A percentile compares a stretch with the other conserved stretches of the same genome.
Conservation (phyloP, 2,329 filamentous ascomycete species). For the Colletotrichum filicis region DNA sequence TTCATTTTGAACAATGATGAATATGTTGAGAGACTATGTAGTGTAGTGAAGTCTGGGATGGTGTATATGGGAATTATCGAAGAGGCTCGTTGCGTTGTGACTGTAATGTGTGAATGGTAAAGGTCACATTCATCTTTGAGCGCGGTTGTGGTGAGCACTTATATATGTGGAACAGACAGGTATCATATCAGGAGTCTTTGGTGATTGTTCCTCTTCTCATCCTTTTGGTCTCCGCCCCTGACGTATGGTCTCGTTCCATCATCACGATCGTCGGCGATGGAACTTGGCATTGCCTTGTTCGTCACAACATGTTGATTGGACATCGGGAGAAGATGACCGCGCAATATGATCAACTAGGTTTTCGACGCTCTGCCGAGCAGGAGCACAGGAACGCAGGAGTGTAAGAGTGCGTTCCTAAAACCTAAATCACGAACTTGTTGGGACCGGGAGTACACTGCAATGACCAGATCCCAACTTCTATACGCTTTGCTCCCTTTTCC, state of each 20-base stretch:
- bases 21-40: no score
- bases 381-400: slow-evolving; percentile 4
- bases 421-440: not conserved
- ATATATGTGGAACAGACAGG: not conserved
- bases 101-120: not conserved
- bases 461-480: not conserved
- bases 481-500: not conserved
- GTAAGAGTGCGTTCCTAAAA: not conserved
- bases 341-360: slow-evolving; percentile 17
- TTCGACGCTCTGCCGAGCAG: not conserved
- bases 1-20: slow-evolving; percentile 8
- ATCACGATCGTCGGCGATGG: not conserved
- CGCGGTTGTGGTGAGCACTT: not conserved
- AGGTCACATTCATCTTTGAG: not conserved
- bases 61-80: not conserved
- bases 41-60: not conserved
- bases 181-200: not conserved
- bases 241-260: not conserved
- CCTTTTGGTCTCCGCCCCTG: not conserved
- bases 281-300: not conserved
- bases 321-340: not conserved
- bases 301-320: not conserved
- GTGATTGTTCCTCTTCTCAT: not conserved
- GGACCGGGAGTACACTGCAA: not conserved
- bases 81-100: not conserved